These are phyloP conservation scores for Podila minutissima DNA, from an alignment of 192 early-diverging fungal species.

Conservation along the genomic window DNA sequence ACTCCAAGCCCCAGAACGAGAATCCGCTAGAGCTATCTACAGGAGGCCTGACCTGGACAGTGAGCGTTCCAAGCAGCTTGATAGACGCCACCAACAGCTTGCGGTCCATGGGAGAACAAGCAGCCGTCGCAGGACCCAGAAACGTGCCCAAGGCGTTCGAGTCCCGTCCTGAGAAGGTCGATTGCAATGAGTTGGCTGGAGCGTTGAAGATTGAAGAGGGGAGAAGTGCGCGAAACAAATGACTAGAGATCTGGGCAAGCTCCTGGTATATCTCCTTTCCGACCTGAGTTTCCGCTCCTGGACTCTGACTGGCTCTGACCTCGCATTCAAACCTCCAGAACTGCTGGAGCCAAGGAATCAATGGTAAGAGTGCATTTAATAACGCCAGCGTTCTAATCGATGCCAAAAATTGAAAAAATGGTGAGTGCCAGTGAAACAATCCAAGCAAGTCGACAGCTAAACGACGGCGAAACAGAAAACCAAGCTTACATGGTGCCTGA, in stretches of 20 bases:
- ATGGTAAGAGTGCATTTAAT: constrained; percentile 24
- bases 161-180: not conserved
- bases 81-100: constrained; percentile 19
- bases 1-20: constrained; percentile 34
- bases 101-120: constrained; percentile 32
- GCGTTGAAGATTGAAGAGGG: constrained; percentile 11
- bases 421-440: too few species aligned
- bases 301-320: not conserved
- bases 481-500: constrained; percentile 41
- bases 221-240: constrained; percentile 23
- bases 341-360: constrained; percentile 36
- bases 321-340: constrained; percentile 30
- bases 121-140: constrained; percentile 24
- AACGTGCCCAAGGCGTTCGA: constrained; percentile 13
- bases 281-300: constrained; percentile 8
- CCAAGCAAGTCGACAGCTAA: not conserved
- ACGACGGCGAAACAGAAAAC: not conserved
- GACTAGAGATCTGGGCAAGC: constrained; percentile 16
- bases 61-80: constrained; percentile 10
- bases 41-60: constrained; percentile 33
- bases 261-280: constrained; percentile 46
- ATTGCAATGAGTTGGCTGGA: not conserved
- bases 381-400: constrained; percentile 44
- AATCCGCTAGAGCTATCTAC: not conserved
- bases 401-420: too few species aligned